A percentile compares a stretch with the other conserved stretches of the same genome.
Conservation (phyloP, 345 rosid species). For the Hibiscus mutabilis region DNA sequence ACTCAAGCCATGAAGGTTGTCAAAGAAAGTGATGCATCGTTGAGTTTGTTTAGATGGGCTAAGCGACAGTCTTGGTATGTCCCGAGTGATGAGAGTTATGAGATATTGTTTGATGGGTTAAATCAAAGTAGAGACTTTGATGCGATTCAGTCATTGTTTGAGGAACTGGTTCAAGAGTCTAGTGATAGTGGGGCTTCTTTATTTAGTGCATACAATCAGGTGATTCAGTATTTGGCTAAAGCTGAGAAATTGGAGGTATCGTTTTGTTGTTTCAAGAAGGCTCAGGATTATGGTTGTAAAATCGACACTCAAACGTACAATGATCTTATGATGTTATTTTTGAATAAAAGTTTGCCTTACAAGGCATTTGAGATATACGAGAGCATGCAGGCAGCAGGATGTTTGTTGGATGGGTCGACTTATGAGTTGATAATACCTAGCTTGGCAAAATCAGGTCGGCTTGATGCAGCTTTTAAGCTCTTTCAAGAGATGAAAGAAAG, state of each 20-base stretch:
- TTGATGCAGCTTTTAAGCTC: slow-evolving; percentile 85
- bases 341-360: slow-evolving; percentile 81
- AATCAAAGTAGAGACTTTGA: slow-evolving; percentile 59
- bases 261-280: slow-evolving; percentile 86
- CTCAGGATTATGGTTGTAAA: slow-evolving; percentile 56
- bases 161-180: slow-evolving; percentile 68
- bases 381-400: slow-evolving; percentile 73
- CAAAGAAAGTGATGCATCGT: slow-evolving; percentile 47
- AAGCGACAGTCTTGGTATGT: slow-evolving; percentile 83
- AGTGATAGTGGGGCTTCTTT: slow-evolving; percentile 30
- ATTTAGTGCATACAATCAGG: slow-evolving; percentile 57
- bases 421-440: slow-evolving; percentile 88
- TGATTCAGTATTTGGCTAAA: slow-evolving; percentile 77
- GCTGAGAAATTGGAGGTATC: slow-evolving; percentile 88
- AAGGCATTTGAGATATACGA: slow-evolving; percentile 97
- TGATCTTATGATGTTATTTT: slow-evolving; percentile 68
- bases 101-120: slow-evolving; percentile 66
- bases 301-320: slow-evolving; percentile 66
- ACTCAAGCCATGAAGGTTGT: slow-evolving; percentile 66
- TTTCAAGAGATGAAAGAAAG: slow-evolving; percentile 89
- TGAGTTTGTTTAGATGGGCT: slow-evolving; percentile 87
- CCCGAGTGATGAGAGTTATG: slow-evolving; percentile 58
- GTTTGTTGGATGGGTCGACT: slow-evolving; percentile 64
- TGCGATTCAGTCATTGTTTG: slow-evolving; percentile 66
- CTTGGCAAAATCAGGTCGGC: slow-evolving; percentile 94